Base-by-base conservation (phyloP, 306 rosid species). In the Quercus robur region DNA sequence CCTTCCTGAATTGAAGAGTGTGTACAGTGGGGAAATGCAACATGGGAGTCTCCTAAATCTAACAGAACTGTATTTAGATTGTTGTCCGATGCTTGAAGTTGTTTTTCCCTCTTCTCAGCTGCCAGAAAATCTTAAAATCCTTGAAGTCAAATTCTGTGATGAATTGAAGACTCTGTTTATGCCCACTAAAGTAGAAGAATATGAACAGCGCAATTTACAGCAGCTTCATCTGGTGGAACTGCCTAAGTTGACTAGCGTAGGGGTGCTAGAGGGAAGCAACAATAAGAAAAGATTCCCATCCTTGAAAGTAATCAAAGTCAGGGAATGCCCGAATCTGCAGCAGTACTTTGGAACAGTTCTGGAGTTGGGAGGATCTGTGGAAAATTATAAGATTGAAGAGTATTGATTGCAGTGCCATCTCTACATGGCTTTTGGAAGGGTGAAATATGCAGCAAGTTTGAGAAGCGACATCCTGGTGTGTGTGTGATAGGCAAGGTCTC, bases 61-160 rank as follows among this genome's bases (percentile, higher is more conserved):
- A 30, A 74, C 18, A 21, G 23, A 21, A 21, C 23, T 21, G 23
- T 21, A 21, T 21, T 21, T 21, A 21, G 23, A 21, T 21, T 21
- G 23, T 21, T 21, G 23, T 21, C 23, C 23, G 0, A 21, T 21
- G 23, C 23, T 21, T 21, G 23, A 21, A 21, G 23, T 21, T 21
- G 23, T 21, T 21, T 21, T 21, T 21, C 23, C 23, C 23, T 21
- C 23, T 21, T 21, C 23, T 21, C 23, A 21, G 23, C 23, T 21
- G 23, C 23, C 23, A 21, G 23, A 21, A 21, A 21, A 21, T 21
- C 23, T 21, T 21, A 74, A 80, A 74, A 74, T 12, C 63, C 52
- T 86, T 15, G 57, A 86, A 20, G 78, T 83, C 6, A 84, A 83
- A 35, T 86, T 86, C 61, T 86, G 89, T 74, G 83, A 86, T 33